phyloP scores from a whole-genome alignment of 345 rosid genomes.

The Camelina hispida region DNA sequence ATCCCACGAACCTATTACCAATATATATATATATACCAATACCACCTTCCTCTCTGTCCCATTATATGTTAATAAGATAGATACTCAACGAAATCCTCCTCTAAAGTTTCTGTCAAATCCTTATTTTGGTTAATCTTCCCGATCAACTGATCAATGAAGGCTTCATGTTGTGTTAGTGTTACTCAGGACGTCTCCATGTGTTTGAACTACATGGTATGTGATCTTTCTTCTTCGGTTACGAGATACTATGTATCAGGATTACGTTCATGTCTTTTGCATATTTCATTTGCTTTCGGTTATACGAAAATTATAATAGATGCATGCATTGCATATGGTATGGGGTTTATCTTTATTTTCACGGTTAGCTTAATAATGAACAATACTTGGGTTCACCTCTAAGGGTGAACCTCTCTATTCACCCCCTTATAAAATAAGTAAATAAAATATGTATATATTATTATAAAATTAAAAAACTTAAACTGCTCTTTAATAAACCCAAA shows the following conservation, averaged over 20 bases:
- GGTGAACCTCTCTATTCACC: too few species aligned
- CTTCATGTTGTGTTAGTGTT: slow-evolving; percentile 13
- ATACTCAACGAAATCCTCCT: not conserved
- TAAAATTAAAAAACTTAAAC: too few species aligned
- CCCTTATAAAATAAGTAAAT: too few species aligned
- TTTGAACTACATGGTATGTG: slow-evolving; percentile 26
- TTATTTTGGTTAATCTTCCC: not conserved
- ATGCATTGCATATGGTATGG: too few species aligned
- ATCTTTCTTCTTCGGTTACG: not conserved
- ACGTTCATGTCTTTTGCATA: not conserved
- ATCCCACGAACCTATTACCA: not conserved
- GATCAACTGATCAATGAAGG: slow-evolving; percentile 13
- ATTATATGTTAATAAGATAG: slow-evolving; percentile 2
- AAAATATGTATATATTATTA: too few species aligned
- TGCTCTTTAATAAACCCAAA: too few species aligned
- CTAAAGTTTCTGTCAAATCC: not conserved
- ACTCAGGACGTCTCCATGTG: slow-evolving; percentile 19
- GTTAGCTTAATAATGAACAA: not conserved
- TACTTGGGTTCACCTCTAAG: too few species aligned
- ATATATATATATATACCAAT: too few species aligned
- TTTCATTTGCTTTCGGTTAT: not conserved
- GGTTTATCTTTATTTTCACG: not conserved
- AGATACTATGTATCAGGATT: too few species aligned
- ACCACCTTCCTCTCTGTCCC: slow-evolving; percentile 1
- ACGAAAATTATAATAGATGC: not conserved